Conservation (phyloP, 2,329 filamentous ascomycete genomes). For the Diplodia intermedia region DNA sequence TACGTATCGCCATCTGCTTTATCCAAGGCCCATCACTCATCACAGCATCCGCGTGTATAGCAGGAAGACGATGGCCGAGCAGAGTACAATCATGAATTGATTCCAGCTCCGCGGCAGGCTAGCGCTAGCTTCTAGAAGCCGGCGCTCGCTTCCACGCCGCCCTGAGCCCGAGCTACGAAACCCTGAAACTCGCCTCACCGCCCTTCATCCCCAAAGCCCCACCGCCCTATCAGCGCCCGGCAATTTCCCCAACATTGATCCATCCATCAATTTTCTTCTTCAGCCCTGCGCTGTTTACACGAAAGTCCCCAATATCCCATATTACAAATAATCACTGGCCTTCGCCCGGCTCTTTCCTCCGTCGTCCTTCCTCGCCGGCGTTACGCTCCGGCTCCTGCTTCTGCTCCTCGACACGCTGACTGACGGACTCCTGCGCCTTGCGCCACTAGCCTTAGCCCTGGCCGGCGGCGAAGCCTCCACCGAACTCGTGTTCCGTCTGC, state of each 20-base stretch:
- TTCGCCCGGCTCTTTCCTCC: conserved; percentile 37
- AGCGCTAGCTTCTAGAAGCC: conserved; percentile 2
- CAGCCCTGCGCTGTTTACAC: not conserved
- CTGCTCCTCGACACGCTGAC: conserved; percentile 27
- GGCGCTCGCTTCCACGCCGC: conserved; percentile 13
- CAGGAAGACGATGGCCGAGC: not conserved
- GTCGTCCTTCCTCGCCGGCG: conserved; percentile 35
- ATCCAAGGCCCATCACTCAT: not conserved
- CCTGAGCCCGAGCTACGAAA: not conserved
- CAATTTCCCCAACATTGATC: conserved; percentile 15
- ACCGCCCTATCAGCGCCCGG: conserved; percentile 13
- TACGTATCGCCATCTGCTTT: not conserved
- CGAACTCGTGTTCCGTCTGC: conserved; percentile 31
- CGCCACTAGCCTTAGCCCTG: conserved; percentile 1
- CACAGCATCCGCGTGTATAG: not conserved
- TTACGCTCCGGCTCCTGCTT: conserved; percentile 31
- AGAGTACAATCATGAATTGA: not conserved
- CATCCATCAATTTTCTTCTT: not conserved
- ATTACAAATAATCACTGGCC: conserved; percentile 41
- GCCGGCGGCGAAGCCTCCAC: conserved; percentile 34
- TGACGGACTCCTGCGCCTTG: conserved; percentile 18
- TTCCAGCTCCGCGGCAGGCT: not conserved
- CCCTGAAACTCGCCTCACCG: conserved; percentile 21
- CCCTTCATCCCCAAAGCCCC: conserved; percentile 4
- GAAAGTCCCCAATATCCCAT: conserved; percentile 1